Evolutionary conservation across 1,284 basidiomycete genomes (phyloP).

Genomic region (Cryptococcus deneoformans): DNA sequence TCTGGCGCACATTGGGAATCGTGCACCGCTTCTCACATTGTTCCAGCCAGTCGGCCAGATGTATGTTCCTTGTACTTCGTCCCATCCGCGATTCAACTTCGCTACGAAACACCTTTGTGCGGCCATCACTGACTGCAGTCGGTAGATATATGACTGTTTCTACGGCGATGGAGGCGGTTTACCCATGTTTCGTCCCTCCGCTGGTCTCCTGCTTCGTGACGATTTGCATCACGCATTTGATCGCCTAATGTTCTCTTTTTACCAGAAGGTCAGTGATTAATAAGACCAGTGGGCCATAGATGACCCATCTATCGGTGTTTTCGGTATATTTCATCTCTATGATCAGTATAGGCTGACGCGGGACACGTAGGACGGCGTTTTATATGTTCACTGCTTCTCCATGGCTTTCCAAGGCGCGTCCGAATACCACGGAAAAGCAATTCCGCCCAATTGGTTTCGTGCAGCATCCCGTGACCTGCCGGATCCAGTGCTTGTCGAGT

Average conservation of each 20-base stretch:
- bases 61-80: neutral
- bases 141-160: neutral
- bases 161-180: neutral
- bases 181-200: neutral
- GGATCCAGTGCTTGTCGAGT: neutral
- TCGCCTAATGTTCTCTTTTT: neutral
- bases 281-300: neutral
- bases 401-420: neutral
- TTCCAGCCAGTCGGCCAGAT: neutral
- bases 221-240: neutral
- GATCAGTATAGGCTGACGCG: neutral
- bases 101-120: neutral
- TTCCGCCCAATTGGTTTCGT: neutral
- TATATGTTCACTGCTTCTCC: neutral
- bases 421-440: neutral
- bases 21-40: neutral
- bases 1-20: neutral
- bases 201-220: neutral
- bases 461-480: neutral
- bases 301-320: neutral
- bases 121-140: neutral
- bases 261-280: neutral
- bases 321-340: neutral
- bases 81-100: neutral
- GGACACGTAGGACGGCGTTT: neutral